Evolutionary conservation across 768 basidiomycete species (phyloP).

Genomic region (Mycena maculata): DNA sequence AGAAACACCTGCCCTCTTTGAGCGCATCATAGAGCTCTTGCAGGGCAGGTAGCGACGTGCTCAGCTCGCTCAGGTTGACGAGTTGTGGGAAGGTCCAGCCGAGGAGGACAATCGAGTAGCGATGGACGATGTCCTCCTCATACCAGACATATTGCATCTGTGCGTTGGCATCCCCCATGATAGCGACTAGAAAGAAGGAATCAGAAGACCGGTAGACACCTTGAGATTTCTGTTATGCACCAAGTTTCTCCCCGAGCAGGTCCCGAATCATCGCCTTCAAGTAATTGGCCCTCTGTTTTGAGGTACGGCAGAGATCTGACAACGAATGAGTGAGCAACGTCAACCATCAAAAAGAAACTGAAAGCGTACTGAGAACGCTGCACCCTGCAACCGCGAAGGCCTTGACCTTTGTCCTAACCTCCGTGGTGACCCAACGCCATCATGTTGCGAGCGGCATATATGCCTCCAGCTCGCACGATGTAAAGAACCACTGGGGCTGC

Average conservation of each 20-base stretch:
- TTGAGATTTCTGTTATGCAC: too few relatives aligned
- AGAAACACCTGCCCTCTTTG: not conserved
- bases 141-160: not conserved
- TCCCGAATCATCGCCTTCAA: too few relatives aligned
- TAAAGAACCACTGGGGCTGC: not conserved
- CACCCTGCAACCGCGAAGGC: not conserved
- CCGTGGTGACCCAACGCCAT: not conserved
- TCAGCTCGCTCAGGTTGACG: constrained; percentile 11
- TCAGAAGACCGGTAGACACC: not conserved
- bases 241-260: too few relatives aligned
- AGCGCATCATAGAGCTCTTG: not conserved
- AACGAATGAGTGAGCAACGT: not conserved
- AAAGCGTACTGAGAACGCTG: not conserved
- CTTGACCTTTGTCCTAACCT: not conserved
- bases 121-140: constrained; percentile 1
- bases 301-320: not conserved
- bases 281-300: not conserved
- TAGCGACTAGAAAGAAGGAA: not conserved
- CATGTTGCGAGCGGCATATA: not conserved
- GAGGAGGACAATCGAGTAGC: not conserved
- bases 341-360: not conserved
- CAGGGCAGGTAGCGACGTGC: not conserved
- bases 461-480: not conserved
- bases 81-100: not conserved
- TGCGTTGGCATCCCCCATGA: not conserved